Evolutionary conservation across 305 asterid species (phyloP), one percentile per base, ranked within the genome.

Genomic region (Solanum hybrid): DNA sequence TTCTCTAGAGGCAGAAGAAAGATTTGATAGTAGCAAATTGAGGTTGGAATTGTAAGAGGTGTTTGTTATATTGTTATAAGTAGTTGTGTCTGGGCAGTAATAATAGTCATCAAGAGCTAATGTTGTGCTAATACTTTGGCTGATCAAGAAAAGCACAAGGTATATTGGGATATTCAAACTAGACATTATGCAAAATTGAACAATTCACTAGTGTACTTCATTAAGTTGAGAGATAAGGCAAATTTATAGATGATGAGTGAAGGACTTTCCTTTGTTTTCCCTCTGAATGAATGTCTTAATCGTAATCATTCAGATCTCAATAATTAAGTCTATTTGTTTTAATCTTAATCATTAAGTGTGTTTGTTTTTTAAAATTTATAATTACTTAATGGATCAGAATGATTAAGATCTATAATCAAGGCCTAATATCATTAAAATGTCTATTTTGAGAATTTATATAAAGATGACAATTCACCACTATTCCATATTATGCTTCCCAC

Each of bases 1-100:
- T 37, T 90, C 38, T 5, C 11, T 22, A 4, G 86, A 35, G 78
- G 85, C 82, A 32, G 78, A 84, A 36, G 89, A 64, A 7, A 90
- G 80, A 16, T 5, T 24, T 14, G 88, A 77, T 2, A 91, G 86
- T 34, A 90, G 89, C 9, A 64, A 14, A 11, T 32, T 26, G 51
- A 87, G 86, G 78, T 91, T 91, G 46, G 85, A 31, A 26, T 16
- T 5, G 7, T 86, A 89, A 27, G 71, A 87, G 20, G 38, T 31
- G 17, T 35, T 90, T 24, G 60, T 40, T 31, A 75, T 31, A 86
- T 46, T 40, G 89, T 90, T 87, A 20, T 29, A 4, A 40, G 56
- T 82, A 34, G 35, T 40, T 42, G 36, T 80, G 69, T 88, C 17
- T 46, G n/a, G 69, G 29, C 92, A 91, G 29, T 3, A 35, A 78